Evolutionary conservation across 139 green algal species (phyloP).

Genomic region (Haematococcus lacustris): DNA sequence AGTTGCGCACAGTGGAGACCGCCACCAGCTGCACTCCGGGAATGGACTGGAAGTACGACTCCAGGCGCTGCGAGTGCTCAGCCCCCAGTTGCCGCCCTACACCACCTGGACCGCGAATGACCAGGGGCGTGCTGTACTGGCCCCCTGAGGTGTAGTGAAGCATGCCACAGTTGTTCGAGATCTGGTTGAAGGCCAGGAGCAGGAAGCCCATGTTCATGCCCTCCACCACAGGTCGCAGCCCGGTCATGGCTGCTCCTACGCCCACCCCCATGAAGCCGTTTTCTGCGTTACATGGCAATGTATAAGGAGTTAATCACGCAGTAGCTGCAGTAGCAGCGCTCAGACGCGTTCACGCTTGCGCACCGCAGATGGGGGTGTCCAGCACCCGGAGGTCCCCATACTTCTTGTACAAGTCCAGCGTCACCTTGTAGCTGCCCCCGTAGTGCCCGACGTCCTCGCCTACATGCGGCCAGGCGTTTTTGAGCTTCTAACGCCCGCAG

Average conservation of each 20-base stretch:
- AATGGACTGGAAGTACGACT: constrained; percentile 96
- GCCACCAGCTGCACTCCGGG: constrained; percentile 93
- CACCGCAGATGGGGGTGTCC: constrained; percentile 93
- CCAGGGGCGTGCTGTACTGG: constrained; percentile 74
- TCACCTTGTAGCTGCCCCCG: constrained; percentile 90
- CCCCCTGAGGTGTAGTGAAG: constrained; percentile 94
- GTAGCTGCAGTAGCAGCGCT: no score
- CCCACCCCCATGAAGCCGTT: constrained; percentile 96
- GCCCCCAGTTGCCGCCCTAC: constrained; percentile 90
- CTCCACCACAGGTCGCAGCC: constrained; percentile 90
- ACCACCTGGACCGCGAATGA: constrained; percentile 49
- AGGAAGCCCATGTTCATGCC: constrained; percentile 99
- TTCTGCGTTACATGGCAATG: no score
- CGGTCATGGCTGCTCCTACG: constrained; percentile 92
- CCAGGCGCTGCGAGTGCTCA: constrained; percentile 92
- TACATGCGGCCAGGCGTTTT: no score
- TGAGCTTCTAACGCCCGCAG: no score
- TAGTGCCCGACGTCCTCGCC: constrained; percentile 96
- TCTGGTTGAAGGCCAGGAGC: constrained; percentile 97
- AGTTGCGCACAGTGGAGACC: constrained; percentile 75
- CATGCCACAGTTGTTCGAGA: constrained; percentile 97
- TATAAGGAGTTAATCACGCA: no score
- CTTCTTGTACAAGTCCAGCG: constrained; percentile 92
- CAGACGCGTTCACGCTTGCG: no score
- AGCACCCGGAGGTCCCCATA: constrained; percentile 88